Evolutionary conservation across 805 yeast genomes (phyloP), one percentile per base, ranked within the genome.

Genomic region (Yarrowia osloensis): DNA sequence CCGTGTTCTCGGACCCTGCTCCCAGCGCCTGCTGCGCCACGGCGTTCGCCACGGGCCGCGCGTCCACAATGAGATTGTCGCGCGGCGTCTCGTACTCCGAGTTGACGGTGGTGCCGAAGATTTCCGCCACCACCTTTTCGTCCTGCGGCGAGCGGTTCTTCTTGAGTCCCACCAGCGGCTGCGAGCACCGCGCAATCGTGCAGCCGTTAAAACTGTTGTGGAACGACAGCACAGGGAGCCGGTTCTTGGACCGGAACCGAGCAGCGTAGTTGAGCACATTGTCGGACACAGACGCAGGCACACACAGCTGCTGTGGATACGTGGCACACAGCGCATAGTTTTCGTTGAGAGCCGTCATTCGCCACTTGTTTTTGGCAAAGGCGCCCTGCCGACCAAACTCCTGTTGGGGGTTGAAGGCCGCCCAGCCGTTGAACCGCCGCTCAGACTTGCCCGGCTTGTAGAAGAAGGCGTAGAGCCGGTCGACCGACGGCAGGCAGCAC

Each of bases 1-100:
- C 98, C 82, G 92, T 90, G 70, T 85, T 88, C 74, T 95, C 99
- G 0, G 97, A 89, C 0, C 99, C 99, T n/a, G 98, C 99, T 13
- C 99, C 99, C 17, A 95, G 78, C 0, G 98, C 98, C 54, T 91
- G 90, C 73, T 95, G 98, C 0, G 97, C 98, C 85, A 92, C 85
- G 8, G 98, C 98, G 76, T 95, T 95, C 0, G 98, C 89, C 28
- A 92, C 76, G 0, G 99, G 99, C 67, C 99, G 81, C 24, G 96
- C 89, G 78, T 95, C 99, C 4, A 91, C 94, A 33, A 95, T 87
- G 31, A 95, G 77, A 73, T 93, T 88, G 54, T 81, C 82, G 24
- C 83, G 73, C 35, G 66, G 72, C 50, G 70, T 68, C 49, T 73
- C 77, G 19, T 70, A 68, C 9, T 75, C 75, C 7, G 72, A 69